Percentiles rank a stretch among this genome's conserved stretches.
Conservation (phyloP, 805 yeast genomes). For the Ogataea henricii region DNA sequence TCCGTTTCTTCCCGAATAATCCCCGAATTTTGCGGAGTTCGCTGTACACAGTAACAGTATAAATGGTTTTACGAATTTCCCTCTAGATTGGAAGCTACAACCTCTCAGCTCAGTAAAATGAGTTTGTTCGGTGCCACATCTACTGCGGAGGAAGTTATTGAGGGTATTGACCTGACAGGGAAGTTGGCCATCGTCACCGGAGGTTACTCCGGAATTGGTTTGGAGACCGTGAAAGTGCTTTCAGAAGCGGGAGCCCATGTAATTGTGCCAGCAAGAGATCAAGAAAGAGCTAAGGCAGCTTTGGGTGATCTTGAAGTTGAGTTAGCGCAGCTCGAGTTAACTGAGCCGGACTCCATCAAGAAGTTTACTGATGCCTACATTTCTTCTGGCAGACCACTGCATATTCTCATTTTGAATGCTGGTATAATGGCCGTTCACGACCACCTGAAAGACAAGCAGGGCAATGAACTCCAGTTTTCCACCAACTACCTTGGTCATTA, state of each 20-base stretch:
- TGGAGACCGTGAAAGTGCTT: constrained; percentile 6
- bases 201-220: constrained; percentile 8
- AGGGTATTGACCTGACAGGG: constrained; percentile 3
- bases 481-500: constrained; percentile 9
- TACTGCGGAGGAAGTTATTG: constrained; percentile 6
- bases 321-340: constrained; percentile 2
- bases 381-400: constrained; percentile 5
- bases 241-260: constrained; percentile 4
- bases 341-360: not conserved
- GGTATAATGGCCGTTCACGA: constrained; percentile 8
- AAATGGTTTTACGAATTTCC: too few relatives aligned
- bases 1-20: too few relatives aligned
- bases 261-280: constrained; percentile 6
- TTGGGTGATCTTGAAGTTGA: constrained; percentile 7
- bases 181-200: constrained; percentile 7
- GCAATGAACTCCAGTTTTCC: constrained; percentile 8
- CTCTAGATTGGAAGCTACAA: too few relatives aligned
- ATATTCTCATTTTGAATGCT: constrained; percentile 6
- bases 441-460: not conserved
- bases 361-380: not conserved
- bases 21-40: too few relatives aligned
- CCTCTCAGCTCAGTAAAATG: too few relatives aligned
- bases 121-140: not conserved
- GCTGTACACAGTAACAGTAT: too few relatives aligned
- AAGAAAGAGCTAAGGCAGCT: not conserved